Conservation (phyloP, 345 rosid genomes). For the Citrus maxima region DNA sequence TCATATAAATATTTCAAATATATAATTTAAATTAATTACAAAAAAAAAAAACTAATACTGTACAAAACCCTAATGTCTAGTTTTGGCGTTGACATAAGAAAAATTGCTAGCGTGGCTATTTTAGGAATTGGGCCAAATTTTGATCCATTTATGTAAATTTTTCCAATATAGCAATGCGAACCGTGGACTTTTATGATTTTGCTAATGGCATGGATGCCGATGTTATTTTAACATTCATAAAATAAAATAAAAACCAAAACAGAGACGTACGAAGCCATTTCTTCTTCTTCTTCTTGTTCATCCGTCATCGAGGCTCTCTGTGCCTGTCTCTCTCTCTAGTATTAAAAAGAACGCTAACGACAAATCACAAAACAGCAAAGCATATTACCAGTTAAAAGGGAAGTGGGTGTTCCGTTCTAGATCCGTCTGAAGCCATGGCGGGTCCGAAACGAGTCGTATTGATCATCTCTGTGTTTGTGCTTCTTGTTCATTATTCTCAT, state of each 20-base stretch:
- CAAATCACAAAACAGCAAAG: not conserved
- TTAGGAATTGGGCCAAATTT: no score
- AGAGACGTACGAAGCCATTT: not conserved
- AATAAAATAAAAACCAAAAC: not conserved
- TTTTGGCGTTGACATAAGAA: no score
- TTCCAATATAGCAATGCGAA: no score
- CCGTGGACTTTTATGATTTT: not conserved
- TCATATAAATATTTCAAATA: no score
- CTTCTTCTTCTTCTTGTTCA: not conserved
- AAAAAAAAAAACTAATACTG: no score
- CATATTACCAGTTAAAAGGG: conserved; percentile 1
- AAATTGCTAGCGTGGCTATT: no score
- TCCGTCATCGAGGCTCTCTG: not conserved
- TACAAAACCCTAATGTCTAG: no score
- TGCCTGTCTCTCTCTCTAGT: not conserved
- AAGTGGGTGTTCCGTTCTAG: conserved; percentile 10
- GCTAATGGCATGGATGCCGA: no score
- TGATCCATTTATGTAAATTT: no score
- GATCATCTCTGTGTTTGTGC: conserved; percentile 23
- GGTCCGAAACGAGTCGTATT: conserved; percentile 25
- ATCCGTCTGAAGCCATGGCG: conserved; percentile 36
- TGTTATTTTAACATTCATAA: not conserved
- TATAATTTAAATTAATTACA: no score
- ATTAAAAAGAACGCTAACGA: conserved; percentile 12
- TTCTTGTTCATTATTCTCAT: conserved; percentile 20